phyloP scores from a whole-genome alignment of 257 asterid genomes.

The Salvia hispanica region DNA sequence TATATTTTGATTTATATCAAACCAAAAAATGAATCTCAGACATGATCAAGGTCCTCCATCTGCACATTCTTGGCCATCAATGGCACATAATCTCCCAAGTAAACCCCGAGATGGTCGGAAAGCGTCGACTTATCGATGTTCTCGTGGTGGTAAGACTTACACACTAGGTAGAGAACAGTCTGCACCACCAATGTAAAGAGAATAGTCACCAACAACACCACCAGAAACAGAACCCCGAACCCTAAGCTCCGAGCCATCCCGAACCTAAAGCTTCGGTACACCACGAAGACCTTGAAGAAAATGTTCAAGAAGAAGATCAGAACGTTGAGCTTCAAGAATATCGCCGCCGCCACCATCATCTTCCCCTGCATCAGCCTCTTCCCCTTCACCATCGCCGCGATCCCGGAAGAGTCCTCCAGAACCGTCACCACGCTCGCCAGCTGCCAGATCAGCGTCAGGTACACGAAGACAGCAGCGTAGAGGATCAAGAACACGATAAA shows the following conservation, averaged over 20 bases:
- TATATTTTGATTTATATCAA: not conserved
- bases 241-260: conserved; percentile 26
- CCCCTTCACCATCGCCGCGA: conserved; percentile 59
- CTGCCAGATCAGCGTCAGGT: conserved; percentile 58
- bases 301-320: conserved; percentile 26
- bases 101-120: conserved; percentile 70
- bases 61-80: conserved; percentile 62
- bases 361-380: conserved; percentile 58
- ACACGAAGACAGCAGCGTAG: conserved; percentile 44
- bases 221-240: conserved; percentile 42
- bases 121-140: conserved; percentile 61
- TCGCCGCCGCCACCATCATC: conserved; percentile 34
- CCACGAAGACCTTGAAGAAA: conserved; percentile 35
- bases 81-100: conserved; percentile 66
- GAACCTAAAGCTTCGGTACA: conserved; percentile 25
- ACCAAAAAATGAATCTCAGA: conserved; percentile 9
- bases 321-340: conserved; percentile 43
- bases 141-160: conserved; percentile 68
- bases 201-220: conserved; percentile 39
- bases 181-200: conserved; percentile 58
- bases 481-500: conserved; percentile 25
- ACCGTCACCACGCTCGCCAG: conserved; percentile 67
- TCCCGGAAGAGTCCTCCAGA: conserved; percentile 58
- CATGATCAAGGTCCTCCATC: conserved; percentile 42
- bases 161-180: conserved; percentile 60